Percentiles rank a stretch among this genome's conserved stretches.
Evolutionary conservation across 805 yeast species (phyloP).

Genomic region (Suhomyces sp.): DNA sequence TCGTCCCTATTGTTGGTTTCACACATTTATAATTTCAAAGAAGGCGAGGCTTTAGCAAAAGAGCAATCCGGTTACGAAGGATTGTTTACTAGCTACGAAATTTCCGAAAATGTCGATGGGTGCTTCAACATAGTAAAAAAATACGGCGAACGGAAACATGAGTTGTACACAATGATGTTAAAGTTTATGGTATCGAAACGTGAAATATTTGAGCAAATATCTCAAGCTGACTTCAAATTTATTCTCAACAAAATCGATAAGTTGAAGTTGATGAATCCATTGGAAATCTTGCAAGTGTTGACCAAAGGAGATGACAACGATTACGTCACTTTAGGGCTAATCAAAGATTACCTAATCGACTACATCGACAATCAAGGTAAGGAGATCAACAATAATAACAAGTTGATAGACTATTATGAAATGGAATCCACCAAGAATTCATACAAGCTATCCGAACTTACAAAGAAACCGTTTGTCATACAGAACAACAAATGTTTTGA

Average conservation of each 20-base stretch:
- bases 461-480: constrained; percentile 46
- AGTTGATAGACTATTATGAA: constrained; percentile 65
- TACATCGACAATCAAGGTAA: constrained; percentile 56
- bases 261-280: constrained; percentile 58
- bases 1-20: constrained; percentile 55
- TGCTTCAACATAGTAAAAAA: constrained; percentile 57
- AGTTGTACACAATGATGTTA: constrained; percentile 63
- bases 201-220: constrained; percentile 48
- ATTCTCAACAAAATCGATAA: constrained; percentile 54
- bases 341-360: constrained; percentile 65
- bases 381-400: constrained; percentile 67
- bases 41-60: constrained; percentile 44
- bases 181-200: constrained; percentile 58
- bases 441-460: constrained; percentile 50
- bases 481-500: constrained; percentile 64
- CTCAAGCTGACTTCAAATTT: constrained; percentile 45
- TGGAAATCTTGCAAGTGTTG: constrained; percentile 72
- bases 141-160: constrained; percentile 62
- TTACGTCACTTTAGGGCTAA: constrained; percentile 65
- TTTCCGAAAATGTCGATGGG: constrained; percentile 53
- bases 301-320: constrained; percentile 45
- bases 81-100: constrained; percentile 62
- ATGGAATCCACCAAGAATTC: constrained; percentile 59
- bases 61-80: constrained; percentile 48
- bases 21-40: constrained; percentile 53